Evolutionary conservation across 2,329 filamentous ascomycete genomes (phyloP).

Genomic region (Neofusicoccum parvum): DNA sequence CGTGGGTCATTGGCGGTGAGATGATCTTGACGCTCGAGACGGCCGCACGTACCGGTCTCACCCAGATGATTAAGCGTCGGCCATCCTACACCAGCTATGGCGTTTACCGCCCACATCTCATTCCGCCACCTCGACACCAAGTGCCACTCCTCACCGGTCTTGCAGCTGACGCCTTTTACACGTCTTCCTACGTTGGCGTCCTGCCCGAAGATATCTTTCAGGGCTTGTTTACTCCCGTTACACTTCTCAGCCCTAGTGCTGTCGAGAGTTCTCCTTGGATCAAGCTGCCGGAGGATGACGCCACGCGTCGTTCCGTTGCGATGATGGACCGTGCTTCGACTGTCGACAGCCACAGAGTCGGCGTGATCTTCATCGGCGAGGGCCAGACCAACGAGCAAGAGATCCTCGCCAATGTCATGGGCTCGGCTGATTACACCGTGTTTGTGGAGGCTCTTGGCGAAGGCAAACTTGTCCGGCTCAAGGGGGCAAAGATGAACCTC

Average conservation of each 20-base stretch:
- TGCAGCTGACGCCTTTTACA: conserved; percentile 45
- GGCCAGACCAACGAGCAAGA: conserved; percentile 80
- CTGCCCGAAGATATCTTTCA: conserved; percentile 75
- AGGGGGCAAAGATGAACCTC: conserved; percentile 85
- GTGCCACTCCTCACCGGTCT: conserved; percentile 43
- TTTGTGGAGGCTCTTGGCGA: conserved; percentile 84
- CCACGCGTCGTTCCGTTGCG: conserved; percentile 71
- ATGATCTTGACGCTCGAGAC: conserved; percentile 64
- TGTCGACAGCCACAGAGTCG: conserved; percentile 93
- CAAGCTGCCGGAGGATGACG: conserved; percentile 71
- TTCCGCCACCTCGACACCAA: conserved; percentile 43
- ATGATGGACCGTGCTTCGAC: conserved; percentile 86
- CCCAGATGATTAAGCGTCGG: conserved; percentile 71
- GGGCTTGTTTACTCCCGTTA: conserved; percentile 63
- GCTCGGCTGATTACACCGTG: conserved; percentile 83
- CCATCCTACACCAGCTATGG: conserved; percentile 53
- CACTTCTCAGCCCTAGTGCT: conserved; percentile 25
- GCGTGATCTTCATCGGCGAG: conserved; percentile 89
- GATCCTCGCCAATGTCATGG: conserved; percentile 83
- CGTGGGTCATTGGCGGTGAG: conserved; percentile 71
- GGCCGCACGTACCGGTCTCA: conserved; percentile 66
- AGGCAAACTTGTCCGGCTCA: conserved; percentile 67
- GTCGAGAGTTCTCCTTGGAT: conserved; percentile 61
- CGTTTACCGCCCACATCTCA: conserved; percentile 39
- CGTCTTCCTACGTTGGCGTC: conserved; percentile 60